Conservation (phyloP, 2,329 filamentous ascomycete genomes). For the Xylariales sp. region DNA sequence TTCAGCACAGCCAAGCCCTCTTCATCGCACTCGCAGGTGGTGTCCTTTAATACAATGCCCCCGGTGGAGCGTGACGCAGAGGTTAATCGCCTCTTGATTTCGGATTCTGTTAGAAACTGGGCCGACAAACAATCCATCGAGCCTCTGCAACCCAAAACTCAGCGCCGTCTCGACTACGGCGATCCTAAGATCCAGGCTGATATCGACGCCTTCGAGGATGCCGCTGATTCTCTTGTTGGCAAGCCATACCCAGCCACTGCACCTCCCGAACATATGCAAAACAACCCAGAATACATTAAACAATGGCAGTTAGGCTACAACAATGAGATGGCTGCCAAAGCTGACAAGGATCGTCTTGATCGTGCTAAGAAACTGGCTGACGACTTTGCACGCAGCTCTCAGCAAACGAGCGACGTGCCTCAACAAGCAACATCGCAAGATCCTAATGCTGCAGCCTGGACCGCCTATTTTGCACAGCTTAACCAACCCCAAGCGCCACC, state of each 20-base stretch:
- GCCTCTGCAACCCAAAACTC: conserved; percentile 23
- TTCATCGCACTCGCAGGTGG: no score
- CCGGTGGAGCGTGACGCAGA: conserved; percentile 31
- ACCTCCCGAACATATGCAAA: conserved; percentile 48
- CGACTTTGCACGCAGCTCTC: conserved; percentile 21
- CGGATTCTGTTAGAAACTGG: conserved; percentile 39
- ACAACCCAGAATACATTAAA: conserved; percentile 39
- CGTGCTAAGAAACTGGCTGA: conserved; percentile 28
- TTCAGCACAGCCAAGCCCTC: not conserved
- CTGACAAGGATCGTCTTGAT: conserved; percentile 34
- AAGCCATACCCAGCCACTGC: conserved; percentile 45
- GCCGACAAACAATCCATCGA: conserved; percentile 34
- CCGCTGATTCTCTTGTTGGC: conserved; percentile 35
- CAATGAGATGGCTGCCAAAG: conserved; percentile 30
- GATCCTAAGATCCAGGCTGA: conserved; percentile 39
- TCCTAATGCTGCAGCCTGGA: conserved; percentile 28
- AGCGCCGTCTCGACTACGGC: conserved; percentile 32
- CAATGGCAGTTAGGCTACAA: conserved; percentile 51
- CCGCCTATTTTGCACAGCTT: conserved; percentile 35
- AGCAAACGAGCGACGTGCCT: conserved; percentile 17
- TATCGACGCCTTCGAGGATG: conserved; percentile 36
- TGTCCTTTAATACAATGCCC: conserved; percentile 21
- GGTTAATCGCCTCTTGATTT: conserved; percentile 37
- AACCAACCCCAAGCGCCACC: conserved; percentile 12
- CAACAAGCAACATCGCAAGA: conserved; percentile 10